Conservation (phyloP, 2,329 filamentous ascomycete species). For the Coniella vitis region DNA sequence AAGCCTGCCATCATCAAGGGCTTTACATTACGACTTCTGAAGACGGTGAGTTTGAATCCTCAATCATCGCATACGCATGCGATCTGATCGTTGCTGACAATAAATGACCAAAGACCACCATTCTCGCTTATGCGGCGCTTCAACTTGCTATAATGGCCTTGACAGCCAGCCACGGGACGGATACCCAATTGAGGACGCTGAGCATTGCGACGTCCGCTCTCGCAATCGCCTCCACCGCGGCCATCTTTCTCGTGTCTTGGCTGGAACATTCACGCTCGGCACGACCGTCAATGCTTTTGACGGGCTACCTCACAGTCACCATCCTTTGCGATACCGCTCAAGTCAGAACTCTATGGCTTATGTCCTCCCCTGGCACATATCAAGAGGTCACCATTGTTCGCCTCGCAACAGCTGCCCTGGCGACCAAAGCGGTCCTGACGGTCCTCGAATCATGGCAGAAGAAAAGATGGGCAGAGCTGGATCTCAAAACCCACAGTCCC, state of each 20-base stretch:
- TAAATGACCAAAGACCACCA: slow-evolving; percentile 2
- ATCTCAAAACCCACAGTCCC: slow-evolving; percentile 31
- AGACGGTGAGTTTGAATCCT: slow-evolving; percentile 23
- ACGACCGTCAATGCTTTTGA: slow-evolving; percentile 37
- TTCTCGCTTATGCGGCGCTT: slow-evolving; percentile 22
- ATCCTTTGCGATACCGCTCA: slow-evolving; percentile 37
- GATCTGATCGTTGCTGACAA: not conserved
- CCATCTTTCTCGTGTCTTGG: slow-evolving; percentile 26
- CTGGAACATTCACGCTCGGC: slow-evolving; percentile 26
- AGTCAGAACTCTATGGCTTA: slow-evolving; percentile 36
- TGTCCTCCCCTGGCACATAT: not conserved
- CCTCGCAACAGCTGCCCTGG: slow-evolving; percentile 16
- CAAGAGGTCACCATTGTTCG: slow-evolving; percentile 15
- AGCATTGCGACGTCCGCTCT: slow-evolving; percentile 17
- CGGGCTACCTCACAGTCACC: slow-evolving; percentile 33
- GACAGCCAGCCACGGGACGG: slow-evolving; percentile 18
- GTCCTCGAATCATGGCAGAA: slow-evolving; percentile 34
- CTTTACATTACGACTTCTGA: slow-evolving; percentile 12
- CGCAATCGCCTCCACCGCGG: slow-evolving; percentile 22
- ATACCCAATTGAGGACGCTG: slow-evolving; percentile 15
- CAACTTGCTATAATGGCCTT: slow-evolving; percentile 28
- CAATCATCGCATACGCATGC: not conserved
- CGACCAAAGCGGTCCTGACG: slow-evolving; percentile 28
- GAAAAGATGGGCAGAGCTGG: slow-evolving; percentile 31
- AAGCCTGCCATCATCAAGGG: slow-evolving; percentile 25